Percentiles rank a stretch among this genome's conserved stretches.
These are phyloP conservation scores for Candolleomyces aberdarensis DNA, from an alignment of 768 basidiomycete genomes.

Conservation along the genomic window DNA sequence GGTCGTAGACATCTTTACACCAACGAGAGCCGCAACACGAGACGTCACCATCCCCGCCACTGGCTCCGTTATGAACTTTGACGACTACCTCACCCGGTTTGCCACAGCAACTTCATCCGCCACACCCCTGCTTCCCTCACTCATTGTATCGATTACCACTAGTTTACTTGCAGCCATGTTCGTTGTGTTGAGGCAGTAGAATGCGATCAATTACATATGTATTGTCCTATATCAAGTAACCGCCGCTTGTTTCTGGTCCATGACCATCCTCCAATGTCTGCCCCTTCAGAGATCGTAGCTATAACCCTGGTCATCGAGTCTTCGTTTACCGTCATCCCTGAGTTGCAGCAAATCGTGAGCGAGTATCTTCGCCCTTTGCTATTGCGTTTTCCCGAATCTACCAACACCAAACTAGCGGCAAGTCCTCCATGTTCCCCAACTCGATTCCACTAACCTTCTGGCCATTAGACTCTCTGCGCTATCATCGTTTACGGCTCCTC, in stretches of 20 bases:
- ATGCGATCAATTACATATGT: background rate
- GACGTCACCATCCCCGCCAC: slow-evolving; percentile 17
- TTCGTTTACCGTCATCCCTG: background rate
- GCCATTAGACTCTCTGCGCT: slow-evolving; percentile 20
- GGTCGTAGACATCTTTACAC: slow-evolving; percentile 36
- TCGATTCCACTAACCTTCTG: background rate
- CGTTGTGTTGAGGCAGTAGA: background rate
- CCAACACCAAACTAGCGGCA: background rate
- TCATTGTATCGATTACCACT: background rate
- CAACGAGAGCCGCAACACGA: slow-evolving; percentile 33
- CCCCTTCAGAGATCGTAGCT: background rate
- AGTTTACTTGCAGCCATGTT: background rate
- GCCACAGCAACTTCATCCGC: background rate
- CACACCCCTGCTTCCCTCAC: background rate
- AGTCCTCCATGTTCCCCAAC: background rate
- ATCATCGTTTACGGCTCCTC: slow-evolving; percentile 63
- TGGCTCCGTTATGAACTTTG: slow-evolving; percentile 28
- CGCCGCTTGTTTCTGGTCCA: no score
- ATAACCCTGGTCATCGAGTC: background rate
- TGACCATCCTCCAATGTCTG: background rate
- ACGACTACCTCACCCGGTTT: slow-evolving; percentile 6
- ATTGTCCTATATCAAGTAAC: no score
- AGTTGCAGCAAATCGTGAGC: background rate
- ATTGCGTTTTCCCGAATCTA: background rate
- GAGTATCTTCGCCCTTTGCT: background rate